Evolutionary conservation across 2,329 filamentous ascomycete species (phyloP), one percentile per base, ranked within the genome.

Genomic region (Chaetomium sp.): DNA sequence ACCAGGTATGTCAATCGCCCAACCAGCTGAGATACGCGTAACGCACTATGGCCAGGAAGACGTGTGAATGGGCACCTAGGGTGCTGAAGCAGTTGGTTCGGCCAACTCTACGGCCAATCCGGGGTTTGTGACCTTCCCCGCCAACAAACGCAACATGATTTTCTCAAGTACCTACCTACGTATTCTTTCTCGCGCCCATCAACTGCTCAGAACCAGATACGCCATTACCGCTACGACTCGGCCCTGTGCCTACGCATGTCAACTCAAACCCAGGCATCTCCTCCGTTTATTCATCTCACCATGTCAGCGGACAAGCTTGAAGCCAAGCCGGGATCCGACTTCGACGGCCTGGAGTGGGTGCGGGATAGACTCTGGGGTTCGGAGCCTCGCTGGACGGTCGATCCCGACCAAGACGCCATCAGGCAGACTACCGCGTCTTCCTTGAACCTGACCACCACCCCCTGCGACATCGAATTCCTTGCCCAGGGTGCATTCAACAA

Each of bases 401-500:
- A 62, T 27, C 59, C 51, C 13, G 59, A 62, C n/a, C 53, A 56
- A 27, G 42, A 62, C 3, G 60, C 53, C 51, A 57, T 62, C 29
- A 50, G 29, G 10, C 21, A 62, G 42, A 57, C 53, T 29, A 45
- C 35, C 2, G 21, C 10, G 29, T 62, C 45, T 29, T 57, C 60
- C 0, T 23, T 57, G 53, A 51, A 56, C 25, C 27, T 51, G 29
- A 19, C 42, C 21, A 25, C 53, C 13, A 5, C 21, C 31, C 53
- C 27, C 13, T 49, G 50, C 51, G 8, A 50, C 19, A 62, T 62
- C 45, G 7, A 57, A 27, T 62, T 62, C 45, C 60, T 62, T 23
- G 60, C 60, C 53, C 54, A 62, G 25, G 60, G 53, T 38, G 60
- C 27, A 56, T 62, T 62, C 29, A 62, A 62, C 60, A 62, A 62